Evolutionary conservation across 2,329 filamentous ascomycete species (phyloP), one percentile per base, ranked within the genome.

Genomic region (Hypoxylon sp.): DNA sequence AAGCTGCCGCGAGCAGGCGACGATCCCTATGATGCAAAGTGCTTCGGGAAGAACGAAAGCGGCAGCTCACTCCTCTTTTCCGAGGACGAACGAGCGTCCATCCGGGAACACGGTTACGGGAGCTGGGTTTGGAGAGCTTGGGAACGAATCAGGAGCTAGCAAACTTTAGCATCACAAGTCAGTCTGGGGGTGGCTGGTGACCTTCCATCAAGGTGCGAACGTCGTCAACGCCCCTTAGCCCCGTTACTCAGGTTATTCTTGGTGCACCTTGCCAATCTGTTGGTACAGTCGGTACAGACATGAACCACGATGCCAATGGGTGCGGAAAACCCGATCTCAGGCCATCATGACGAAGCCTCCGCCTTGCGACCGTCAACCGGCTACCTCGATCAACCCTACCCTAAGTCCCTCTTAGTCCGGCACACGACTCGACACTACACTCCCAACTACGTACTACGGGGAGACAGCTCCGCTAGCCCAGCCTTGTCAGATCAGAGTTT

Each of bases 141-240:
- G 21, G 32, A 47, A 57, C 24, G 37, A 62, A 53, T 44, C 44
- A 19, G 31, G 17, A 39, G 44, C 31, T 61, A 68, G 48, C 53
- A 62, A 64, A 61, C 21, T 21, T 58, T 61, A 64, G 46, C 6
- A 19, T 51, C 29, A 39, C n/a, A 57, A 19, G 21, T 21, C 50
- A 50, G 42, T 57, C 65, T 35, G 56, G 61, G 52, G 61, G 56
- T 55, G 53, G 61, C 61, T 62, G 57, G 57, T 62, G 65, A 64
- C 60, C 35, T 32, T 29, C 32, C 39, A 46, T 35, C 8, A 4
- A n/a, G 27, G 31, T 13, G 1, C 17, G 8, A 24, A 53, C 55
- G 27, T 32, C 32, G 8, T 62, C 61, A 62, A 44, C 57, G 44
- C 42, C 21, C 17, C 24, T 24, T 31, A n/a, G 27, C n/a, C 48